Percentiles rank a stretch among this genome's conserved stretches.
These are phyloP conservation scores for Oleoguttula mirabilis DNA, from an alignment of 495 filamentous ascomycete species.

Conservation along the genomic window DNA sequence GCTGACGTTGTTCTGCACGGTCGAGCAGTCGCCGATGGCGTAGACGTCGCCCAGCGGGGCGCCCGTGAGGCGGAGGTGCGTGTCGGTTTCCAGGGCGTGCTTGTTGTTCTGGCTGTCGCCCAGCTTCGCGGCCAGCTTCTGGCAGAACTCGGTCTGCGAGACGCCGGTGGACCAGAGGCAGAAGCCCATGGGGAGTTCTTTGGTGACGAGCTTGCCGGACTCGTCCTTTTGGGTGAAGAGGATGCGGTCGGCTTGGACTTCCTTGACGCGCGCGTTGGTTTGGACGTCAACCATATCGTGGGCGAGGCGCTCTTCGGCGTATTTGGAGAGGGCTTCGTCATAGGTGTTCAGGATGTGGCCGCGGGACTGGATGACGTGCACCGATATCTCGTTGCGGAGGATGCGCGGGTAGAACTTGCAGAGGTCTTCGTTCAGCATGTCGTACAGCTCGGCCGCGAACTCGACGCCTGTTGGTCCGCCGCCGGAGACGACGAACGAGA, in stretches of 20 bases:
- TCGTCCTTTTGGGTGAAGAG: slow-evolving; percentile 72
- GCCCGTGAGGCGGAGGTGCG: slow-evolving; percentile 82
- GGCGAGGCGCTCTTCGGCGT: slow-evolving; percentile 81
- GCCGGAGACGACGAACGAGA: slow-evolving; percentile 91
- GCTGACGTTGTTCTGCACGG: slow-evolving; percentile 90
- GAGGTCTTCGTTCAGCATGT: slow-evolving; percentile 93
- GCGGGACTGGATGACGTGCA: slow-evolving; percentile 90
- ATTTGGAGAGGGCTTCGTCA: slow-evolving; percentile 84
- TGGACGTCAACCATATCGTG: slow-evolving; percentile 83
- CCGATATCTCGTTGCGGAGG: slow-evolving; percentile 89
- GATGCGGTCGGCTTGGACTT: slow-evolving; percentile 71
- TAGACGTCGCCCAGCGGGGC: slow-evolving; percentile 93
- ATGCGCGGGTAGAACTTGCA: slow-evolving; percentile 72
- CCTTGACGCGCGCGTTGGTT: slow-evolving; percentile 83
- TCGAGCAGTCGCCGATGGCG: slow-evolving; percentile 91
- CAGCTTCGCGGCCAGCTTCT: slow-evolving; percentile 58
- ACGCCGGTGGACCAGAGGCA: slow-evolving; percentile 98
- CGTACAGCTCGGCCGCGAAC: slow-evolving; percentile 91
- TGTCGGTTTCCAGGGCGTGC: slow-evolving; percentile 89
- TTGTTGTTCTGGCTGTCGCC: slow-evolving; percentile 67
- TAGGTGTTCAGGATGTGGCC: slow-evolving; percentile 97
- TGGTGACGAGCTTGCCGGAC: slow-evolving; percentile 60
- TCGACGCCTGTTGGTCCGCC: slow-evolving; percentile 96
- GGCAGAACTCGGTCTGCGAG: slow-evolving; percentile 66
- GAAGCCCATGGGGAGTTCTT: slow-evolving; percentile 92